Conservation (phyloP, 2,329 filamentous ascomycete genomes). For the Stromatinia cepivora region DNA sequence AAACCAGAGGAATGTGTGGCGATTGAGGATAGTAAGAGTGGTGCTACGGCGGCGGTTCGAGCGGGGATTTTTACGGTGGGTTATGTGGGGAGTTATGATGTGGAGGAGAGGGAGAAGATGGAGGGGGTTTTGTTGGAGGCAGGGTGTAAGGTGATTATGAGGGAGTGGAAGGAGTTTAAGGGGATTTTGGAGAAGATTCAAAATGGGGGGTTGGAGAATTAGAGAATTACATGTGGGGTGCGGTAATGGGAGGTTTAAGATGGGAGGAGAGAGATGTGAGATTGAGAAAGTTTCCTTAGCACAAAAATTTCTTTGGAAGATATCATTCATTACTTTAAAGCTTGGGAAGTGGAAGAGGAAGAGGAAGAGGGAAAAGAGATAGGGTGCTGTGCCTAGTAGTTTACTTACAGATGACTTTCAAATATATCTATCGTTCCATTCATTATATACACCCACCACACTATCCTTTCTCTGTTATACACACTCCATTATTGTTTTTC, state of each 20-base stretch:
- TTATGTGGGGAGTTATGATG: constrained; percentile 76
- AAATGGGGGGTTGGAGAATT: constrained; percentile 25
- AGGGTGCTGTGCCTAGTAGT: neutral
- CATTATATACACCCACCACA: neutral
- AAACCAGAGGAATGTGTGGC: constrained; percentile 71
- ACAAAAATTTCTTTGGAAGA: neutral
- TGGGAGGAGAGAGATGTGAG: neutral
- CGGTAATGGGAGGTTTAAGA: too few relatives aligned
- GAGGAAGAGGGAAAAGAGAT: neutral
- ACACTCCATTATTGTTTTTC: too few relatives aligned
- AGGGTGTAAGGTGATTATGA: constrained; percentile 63
- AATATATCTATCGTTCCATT: neutral
- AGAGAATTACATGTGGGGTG: too few relatives aligned
- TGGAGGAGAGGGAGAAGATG: constrained; percentile 57
- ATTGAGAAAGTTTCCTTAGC: neutral
- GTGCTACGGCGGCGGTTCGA: constrained; percentile 72
- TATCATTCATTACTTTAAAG: neutral
- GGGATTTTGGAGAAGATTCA: constrained; percentile 32
- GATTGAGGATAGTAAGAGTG: constrained; percentile 86
- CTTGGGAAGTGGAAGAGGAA: neutral
- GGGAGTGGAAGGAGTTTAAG: constrained; percentile 57
- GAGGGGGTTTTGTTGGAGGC: constrained; percentile 59
- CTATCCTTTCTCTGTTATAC: neutral
- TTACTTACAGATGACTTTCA: neutral
- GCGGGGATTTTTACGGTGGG: constrained; percentile 80